Conservation (phyloP, 768 basidiomycete species). For the Amanita molliuscula region DNA sequence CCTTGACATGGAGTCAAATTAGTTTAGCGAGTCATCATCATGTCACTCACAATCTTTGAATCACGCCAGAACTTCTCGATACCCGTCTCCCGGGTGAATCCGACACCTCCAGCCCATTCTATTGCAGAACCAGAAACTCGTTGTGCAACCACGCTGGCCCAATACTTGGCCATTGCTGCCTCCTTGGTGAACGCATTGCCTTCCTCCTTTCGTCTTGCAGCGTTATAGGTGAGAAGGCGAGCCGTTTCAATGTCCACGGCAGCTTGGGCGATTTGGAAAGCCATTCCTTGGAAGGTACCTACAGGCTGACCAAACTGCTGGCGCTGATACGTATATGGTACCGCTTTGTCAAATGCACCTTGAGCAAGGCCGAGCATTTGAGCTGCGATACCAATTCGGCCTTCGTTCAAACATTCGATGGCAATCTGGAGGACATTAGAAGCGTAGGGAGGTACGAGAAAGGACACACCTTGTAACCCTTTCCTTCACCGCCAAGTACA, state of each 20-base stretch:
- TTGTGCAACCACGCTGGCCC: slow-evolving; percentile 83
- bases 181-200: slow-evolving; percentile 80
- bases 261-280: slow-evolving; percentile 86
- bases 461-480: slow-evolving; percentile 70
- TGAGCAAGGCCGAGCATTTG: slow-evolving; percentile 99
- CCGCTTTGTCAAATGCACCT: slow-evolving; percentile 90
- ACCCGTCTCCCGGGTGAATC: slow-evolving; percentile 88
- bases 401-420: slow-evolving; percentile 95
- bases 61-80: slow-evolving; percentile 97
- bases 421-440: slow-evolving; percentile 47
- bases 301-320: slow-evolving; percentile 91
- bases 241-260: slow-evolving; percentile 87
- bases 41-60: slow-evolving; percentile 79
- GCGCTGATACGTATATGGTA: slow-evolving; percentile 92
- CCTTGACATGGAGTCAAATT: slow-evolving; percentile 31
- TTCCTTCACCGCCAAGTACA: slow-evolving; percentile 83
- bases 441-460: neutral
- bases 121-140: slow-evolving; percentile 82
- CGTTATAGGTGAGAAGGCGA: slow-evolving; percentile 90
- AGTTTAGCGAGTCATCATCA: slow-evolving; percentile 1
- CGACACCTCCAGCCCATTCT: slow-evolving; percentile 93
- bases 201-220: slow-evolving; percentile 90
- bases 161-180: slow-evolving; percentile 98
- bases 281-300: slow-evolving; percentile 94
- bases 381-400: slow-evolving; percentile 94